Percentiles rank a stretch among this genome's conserved stretches.
phyloP scores from a whole-genome alignment of 805 yeast species.

The Brettanomyces anomalus region DNA sequence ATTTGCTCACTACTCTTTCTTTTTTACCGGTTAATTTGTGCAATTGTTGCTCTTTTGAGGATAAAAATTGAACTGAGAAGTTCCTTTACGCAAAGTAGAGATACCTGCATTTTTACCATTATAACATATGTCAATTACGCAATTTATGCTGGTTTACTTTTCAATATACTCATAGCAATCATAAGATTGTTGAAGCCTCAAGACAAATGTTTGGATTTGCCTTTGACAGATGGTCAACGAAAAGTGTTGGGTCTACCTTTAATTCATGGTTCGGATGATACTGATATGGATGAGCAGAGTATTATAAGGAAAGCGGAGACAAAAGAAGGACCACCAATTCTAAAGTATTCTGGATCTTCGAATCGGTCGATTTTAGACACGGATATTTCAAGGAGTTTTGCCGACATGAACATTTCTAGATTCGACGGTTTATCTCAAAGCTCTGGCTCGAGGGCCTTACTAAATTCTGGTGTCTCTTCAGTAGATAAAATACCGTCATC shows the following conservation, averaged over 20 bases:
- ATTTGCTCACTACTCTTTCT: conserved; percentile 22
- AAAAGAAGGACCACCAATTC: no score
- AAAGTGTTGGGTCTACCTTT: conserved; percentile 33
- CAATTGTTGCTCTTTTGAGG: conserved; percentile 13
- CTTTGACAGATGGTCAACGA: conserved; percentile 38
- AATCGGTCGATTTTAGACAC: no score
- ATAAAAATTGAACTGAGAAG: conserved; percentile 5
- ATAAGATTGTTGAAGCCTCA: conserved; percentile 29
- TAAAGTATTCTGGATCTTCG: no score
- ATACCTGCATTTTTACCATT: neutral
- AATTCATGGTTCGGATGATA: neutral
- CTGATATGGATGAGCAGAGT: neutral
- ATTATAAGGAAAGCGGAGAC: no score
- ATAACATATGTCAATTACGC: conserved; percentile 10
- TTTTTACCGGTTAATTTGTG: conserved; percentile 21
- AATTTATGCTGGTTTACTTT: conserved; percentile 17
- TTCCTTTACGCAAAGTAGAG: neutral
- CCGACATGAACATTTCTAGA: no score
- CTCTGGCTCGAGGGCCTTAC: neutral
- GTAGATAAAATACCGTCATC: no score
- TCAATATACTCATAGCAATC: conserved; percentile 22
- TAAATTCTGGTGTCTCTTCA: no score
- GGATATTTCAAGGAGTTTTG: no score
- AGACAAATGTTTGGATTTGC: conserved; percentile 44
- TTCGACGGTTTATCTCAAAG: no score